These are phyloP conservation scores for Scheffersomyces spartinae DNA, from an alignment of 805 yeast species.

Conservation along the genomic window DNA sequence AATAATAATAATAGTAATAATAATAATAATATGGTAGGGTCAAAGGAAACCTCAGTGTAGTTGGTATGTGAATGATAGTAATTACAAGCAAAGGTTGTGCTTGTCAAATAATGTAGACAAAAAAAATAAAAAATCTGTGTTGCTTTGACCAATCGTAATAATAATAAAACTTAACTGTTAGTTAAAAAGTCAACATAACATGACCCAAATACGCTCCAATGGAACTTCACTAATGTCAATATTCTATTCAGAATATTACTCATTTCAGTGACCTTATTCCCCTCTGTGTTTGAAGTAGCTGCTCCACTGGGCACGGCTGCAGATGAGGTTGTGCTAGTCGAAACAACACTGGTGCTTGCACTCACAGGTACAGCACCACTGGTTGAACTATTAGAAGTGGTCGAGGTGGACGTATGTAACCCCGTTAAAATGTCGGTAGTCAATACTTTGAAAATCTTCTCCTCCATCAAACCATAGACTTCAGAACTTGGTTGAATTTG, in stretches of 20 bases:
- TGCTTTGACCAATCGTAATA: too few relatives aligned
- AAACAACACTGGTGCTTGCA: conserved; percentile 2
- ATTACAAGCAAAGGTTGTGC: too few relatives aligned
- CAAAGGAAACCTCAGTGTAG: too few relatives aligned
- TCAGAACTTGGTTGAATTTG: conserved; percentile 78
- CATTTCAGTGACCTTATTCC: conserved; percentile 29
- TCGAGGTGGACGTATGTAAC: conserved; percentile 5
- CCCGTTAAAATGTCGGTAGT: conserved; percentile 18
- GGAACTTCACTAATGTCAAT: conserved; percentile 59
- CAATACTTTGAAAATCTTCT: conserved; percentile 41
- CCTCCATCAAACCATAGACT: conserved; percentile 68
- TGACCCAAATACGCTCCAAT: conserved; percentile 73
- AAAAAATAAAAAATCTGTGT: too few relatives aligned
- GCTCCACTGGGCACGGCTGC: conserved; percentile 6
- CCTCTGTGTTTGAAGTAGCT: conserved; percentile 7
- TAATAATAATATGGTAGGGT: too few relatives aligned
- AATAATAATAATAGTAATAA: too few relatives aligned
- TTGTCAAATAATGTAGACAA: too few relatives aligned
- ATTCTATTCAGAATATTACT: conserved; percentile 47
- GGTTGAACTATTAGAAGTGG: conserved; percentile 3
- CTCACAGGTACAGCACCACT: conserved; percentile 1
- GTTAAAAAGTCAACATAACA: conserved; percentile 39
- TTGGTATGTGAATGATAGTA: too few relatives aligned
- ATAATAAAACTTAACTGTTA: background rate
- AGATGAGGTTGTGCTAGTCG: conserved; percentile 4